Percentiles rank a stretch among this genome's conserved stretches.
Evolutionary conservation across 2,329 filamentous ascomycete genomes (phyloP).

Genomic region (Pestalotiopsis sp.): DNA sequence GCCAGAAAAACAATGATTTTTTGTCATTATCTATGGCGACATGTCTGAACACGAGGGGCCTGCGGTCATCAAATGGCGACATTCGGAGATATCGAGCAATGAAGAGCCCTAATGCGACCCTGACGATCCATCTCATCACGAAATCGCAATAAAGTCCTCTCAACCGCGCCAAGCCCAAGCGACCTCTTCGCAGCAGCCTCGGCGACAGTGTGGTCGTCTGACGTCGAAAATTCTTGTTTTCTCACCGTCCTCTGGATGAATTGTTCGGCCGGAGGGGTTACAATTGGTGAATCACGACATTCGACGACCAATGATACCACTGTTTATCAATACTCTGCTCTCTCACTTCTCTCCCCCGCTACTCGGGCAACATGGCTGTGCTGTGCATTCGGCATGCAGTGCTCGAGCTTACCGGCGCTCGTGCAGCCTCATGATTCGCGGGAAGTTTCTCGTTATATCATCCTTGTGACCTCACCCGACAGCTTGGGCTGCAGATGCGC

Average conservation of each 20-base stretch:
- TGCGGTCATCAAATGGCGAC: background rate
- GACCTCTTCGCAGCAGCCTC: background rate
- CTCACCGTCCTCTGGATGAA: background rate
- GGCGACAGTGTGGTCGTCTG: background rate
- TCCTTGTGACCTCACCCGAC: constrained; percentile 4
- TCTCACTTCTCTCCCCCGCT: background rate
- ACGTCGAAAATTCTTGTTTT: background rate
- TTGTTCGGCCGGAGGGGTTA: background rate
- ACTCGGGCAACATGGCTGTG: background rate
- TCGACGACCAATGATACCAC: background rate
- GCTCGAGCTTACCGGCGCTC: background rate
- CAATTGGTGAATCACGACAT: background rate
- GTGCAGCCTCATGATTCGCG: background rate
- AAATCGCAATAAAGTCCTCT: background rate
- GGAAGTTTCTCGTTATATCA: background rate
- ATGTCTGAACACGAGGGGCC: background rate
- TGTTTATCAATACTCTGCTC: background rate
- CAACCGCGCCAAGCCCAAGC: background rate
- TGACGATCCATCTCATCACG: background rate
- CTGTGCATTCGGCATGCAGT: background rate
- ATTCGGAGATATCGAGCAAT: background rate
- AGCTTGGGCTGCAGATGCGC: background rate
- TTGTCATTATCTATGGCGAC: background rate
- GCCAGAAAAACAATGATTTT: background rate
- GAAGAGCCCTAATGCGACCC: background rate